These are phyloP conservation scores for Teratosphaeria viscida DNA, from an alignment of 2,329 filamentous ascomycete genomes.

Conservation along the genomic window DNA sequence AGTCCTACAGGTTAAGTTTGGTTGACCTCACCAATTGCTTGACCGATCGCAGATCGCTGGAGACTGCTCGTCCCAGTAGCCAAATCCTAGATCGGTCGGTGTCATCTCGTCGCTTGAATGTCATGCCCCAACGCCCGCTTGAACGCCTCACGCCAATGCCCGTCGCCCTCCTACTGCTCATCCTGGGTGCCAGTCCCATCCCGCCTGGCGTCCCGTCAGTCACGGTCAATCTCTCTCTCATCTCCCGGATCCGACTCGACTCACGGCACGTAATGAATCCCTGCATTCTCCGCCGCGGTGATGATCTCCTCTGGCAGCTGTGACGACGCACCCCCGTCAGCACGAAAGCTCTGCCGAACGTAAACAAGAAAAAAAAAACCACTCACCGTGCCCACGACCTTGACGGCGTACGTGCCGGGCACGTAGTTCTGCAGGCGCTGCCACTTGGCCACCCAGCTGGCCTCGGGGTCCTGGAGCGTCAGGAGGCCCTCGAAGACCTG, in stretches of 20 bases:
- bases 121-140: not conserved
- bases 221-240: not conserved
- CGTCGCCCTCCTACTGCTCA: conserved; percentile 6
- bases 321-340: conserved; percentile 5
- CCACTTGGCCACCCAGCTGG: conserved; percentile 94
- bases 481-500: conserved; percentile 93
- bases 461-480: conserved; percentile 67
- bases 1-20: too few relatives aligned
- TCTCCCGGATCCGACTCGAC: conserved; percentile 10
- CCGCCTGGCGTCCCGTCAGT: conserved; percentile 6
- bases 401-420: conserved; percentile 82
- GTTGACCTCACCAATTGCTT: too few relatives aligned
- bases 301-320: conserved; percentile 49
- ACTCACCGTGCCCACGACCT: conserved; percentile 70
- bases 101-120: not conserved
- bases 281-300: conserved; percentile 46
- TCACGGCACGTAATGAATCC: conserved; percentile 51
- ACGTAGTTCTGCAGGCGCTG: conserved; percentile 84
- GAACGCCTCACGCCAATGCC: conserved; percentile 1
- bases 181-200: conserved; percentile 12
- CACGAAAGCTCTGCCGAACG: not conserved
- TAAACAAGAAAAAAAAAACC: too few relatives aligned
- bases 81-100: not conserved
- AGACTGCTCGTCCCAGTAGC: not conserved
- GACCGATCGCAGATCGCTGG: not conserved